Evolutionary conservation across 2,329 filamentous ascomycete genomes (phyloP), one percentile per base, ranked within the genome.

Genomic region (Hypoxylon sp.): DNA sequence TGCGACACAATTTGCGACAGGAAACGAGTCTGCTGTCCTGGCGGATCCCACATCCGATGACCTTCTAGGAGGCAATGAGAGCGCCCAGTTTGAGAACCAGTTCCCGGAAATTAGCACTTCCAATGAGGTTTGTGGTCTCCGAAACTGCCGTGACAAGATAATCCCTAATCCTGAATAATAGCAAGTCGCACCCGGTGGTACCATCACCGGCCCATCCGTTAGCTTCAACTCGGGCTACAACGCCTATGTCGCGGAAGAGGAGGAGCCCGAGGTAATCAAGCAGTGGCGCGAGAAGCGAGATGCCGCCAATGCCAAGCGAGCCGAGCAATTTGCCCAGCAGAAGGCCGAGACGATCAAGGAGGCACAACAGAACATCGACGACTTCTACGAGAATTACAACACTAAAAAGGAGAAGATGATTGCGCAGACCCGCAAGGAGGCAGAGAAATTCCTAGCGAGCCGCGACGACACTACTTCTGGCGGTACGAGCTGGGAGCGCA

Each of bases 371-470:
- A 96, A 97, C 80, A 97, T 99, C 72, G 96, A 99, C 80, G 96
- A 98, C 80, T 99, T 98, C 83, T 99, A 99, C 86, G 94, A 98
- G 79, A 98, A 97, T 83, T 99, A 99, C 86, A 98, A 98, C 85
- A 91, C 92, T 81, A 97, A 98, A 85, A 95, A 96, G 81, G 96
- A 99, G 80, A 98, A 98, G 87, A 89, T 88, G 66, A 91, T 98
- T 73, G 86, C 91, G 22, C 93, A 97, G 84, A 96, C 95, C 63
- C 90, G 91, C 76, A 92, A 92, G 80, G 96, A 99, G 75, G 96
- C 95, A 5, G 95, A 98, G 77, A 90, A 97, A 78, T 99, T 98
- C 81, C 84, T 98, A 51, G 91, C 88, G 60, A 94, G 86, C 80
- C 90, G 94, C 67, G 95, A 99, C 80, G 94, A 98, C 80, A 98